Evolutionary conservation across 495 filamentous ascomycete species (phyloP), one percentile per base, ranked within the genome.

Genomic region (Cudoniella acicularis): DNA sequence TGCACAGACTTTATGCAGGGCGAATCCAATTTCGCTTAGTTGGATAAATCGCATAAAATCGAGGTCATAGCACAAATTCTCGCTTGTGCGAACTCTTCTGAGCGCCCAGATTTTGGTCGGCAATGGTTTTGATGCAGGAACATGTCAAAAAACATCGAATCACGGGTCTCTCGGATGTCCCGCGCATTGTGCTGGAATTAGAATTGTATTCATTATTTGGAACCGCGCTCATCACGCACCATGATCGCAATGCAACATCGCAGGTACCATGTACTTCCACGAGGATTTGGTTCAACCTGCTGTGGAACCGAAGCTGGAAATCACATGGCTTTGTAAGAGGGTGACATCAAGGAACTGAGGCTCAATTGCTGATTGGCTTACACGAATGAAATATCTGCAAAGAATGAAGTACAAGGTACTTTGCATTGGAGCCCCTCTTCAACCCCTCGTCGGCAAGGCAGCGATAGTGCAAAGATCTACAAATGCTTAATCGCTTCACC

Each of bases 1-100:
- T 46, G 43, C 43, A 46, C 43, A 46, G 43, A 46, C 43, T 46
- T 46, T 46, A 46, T 46, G 43, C 43, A 36, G 30, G 30, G 30
- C 30, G 30, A 36, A 13, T 6, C 13, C 30, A 36, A 36, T 36
- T 36, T 36, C 30, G 30, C 30, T 36, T 36, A 36, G 13, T 13
- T 36, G 30, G 30, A 36, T 36, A 36, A 36, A 36, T 36, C 30
- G 30, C 30, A 36, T 36, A 36, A 36, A 36, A 36, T 13, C 13
- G 30, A 36, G 30, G 30, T 36, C 30, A 36, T 36, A 36, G 30
- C 30, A 36, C 30, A 36, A 36, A 6, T 36, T 13, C 30, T 36
- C n/a, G n/a, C n/a, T n/a, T n/a, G n/a, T n/a, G n/a, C n/a, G n/a
- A n/a, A n/a, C n/a, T n/a, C n/a, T n/a, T n/a, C n/a, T n/a, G n/a